These are phyloP conservation scores for Ophiosphaerella herpotricha DNA, from an alignment of 2,329 filamentous ascomycete species.

Conservation along the genomic window DNA sequence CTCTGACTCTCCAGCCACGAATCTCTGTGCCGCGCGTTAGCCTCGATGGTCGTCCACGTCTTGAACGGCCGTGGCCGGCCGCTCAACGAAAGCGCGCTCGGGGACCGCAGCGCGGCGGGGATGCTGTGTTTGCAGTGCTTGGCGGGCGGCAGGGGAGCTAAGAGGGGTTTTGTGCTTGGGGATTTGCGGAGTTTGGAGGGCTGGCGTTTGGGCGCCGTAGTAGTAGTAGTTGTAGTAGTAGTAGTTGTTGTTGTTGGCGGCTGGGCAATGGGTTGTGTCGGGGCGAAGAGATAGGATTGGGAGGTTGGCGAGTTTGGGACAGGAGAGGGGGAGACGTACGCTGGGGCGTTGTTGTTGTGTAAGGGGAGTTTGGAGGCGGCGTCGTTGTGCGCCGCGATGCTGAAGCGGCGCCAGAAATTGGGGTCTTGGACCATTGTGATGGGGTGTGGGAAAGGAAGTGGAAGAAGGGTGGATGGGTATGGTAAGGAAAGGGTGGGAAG, in stretches of 20 bases:
- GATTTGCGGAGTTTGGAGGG: constrained; percentile 16
- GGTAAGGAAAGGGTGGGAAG: background rate
- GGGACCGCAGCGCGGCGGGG: constrained; percentile 5
- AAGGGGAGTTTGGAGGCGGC: constrained; percentile 34
- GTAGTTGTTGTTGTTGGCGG: background rate
- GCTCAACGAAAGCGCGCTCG: constrained; percentile 24
- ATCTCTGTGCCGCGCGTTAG: constrained; percentile 48
- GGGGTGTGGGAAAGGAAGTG: background rate
- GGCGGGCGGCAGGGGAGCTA: background rate
- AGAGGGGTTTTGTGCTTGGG: constrained; percentile 1
- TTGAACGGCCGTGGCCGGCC: constrained; percentile 35
- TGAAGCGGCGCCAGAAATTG: constrained; percentile 65
- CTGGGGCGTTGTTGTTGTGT: constrained; percentile 12
- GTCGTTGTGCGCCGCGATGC: constrained; percentile 57
- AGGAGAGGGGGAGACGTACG: constrained; percentile 40
- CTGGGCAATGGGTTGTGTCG: background rate
- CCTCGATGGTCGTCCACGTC: constrained; percentile 38
- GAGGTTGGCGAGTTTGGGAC: constrained; percentile 24
- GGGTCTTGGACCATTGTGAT: constrained; percentile 55
- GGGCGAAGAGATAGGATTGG: constrained; percentile 5
- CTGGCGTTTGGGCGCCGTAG: background rate
- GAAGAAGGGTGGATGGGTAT: background rate
- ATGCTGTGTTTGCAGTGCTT: background rate
- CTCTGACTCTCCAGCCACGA: constrained; percentile 60
- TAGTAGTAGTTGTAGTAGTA: background rate